A percentile compares a stretch with the other conserved stretches of the same genome.
Evolutionary conservation across 768 basidiomycete genomes (phyloP).

Genomic region (Daedaleopsis nitida): DNA sequence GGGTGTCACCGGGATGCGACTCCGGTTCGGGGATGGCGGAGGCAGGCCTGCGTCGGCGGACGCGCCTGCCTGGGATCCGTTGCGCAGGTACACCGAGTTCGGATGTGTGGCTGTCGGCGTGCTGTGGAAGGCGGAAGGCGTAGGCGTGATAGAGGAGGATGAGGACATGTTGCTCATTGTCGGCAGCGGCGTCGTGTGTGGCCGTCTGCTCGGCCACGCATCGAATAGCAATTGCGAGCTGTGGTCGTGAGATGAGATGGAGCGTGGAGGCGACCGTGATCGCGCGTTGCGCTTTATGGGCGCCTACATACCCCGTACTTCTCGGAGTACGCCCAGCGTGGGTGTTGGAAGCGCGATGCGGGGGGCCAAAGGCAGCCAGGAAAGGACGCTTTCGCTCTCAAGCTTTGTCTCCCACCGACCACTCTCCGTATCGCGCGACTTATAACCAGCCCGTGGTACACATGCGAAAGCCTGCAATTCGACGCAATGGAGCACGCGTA

Average conservation of each 20-base stretch:
- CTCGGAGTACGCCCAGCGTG: not conserved
- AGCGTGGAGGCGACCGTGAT: not conserved
- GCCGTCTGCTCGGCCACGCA: not conserved
- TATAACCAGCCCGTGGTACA: not conserved
- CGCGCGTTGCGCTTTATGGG: not conserved
- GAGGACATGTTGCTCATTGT: conserved; percentile 27
- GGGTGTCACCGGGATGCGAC: conserved; percentile 81
- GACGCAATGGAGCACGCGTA: conserved; percentile 45
- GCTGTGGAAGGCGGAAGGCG: conserved; percentile 25
- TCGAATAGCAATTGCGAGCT: not conserved
- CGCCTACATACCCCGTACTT: not conserved
- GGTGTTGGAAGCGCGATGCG: too few species aligned
- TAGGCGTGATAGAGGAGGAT: conserved; percentile 26
- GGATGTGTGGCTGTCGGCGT: conserved; percentile 18
- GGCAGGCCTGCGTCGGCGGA: conserved; percentile 5
- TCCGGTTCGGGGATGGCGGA: conserved; percentile 40
- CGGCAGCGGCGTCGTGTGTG: not conserved
- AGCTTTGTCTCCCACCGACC: conserved; percentile 4
- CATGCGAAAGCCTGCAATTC: not conserved
- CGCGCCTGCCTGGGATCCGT: not conserved
- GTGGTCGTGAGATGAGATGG: not conserved
- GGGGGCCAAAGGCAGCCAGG: not conserved
- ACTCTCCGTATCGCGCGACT: not conserved
- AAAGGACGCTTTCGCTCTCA: not conserved
- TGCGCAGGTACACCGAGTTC: conserved; percentile 13